Base-by-base conservation (phyloP, 2,329 filamentous ascomycete species). In the Cladophialophora bantiana region DNA sequence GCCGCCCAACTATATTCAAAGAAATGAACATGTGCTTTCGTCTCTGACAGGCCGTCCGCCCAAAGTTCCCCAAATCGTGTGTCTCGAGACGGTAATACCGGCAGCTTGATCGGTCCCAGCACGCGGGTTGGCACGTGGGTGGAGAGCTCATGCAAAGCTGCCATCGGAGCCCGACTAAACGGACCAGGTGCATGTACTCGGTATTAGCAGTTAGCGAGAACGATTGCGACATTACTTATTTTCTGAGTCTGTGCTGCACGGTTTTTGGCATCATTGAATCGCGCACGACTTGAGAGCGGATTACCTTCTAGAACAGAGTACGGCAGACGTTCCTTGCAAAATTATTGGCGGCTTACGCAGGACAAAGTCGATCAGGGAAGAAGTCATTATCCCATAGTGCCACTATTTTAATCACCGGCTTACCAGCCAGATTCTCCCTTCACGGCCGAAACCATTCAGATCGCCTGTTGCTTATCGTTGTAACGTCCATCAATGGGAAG, bases 1-100 rank as follows among this genome's bases (percentile, higher is more conserved):
- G 18, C 45, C 45, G 26, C 26, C 45, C 45, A 50, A 50, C 45
- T 50, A 50, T 26, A 50, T 50, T 50, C 18, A 6, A 50, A 20
- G 18, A 50, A 12, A 4, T 26, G 7, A 26, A 50, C 45, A 50
- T 50, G 45, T 50, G 45, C 45, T 20, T 26, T 26, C 26, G 9
- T 18, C 45, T 18, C 45, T 20, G 18, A 12, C 45, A 26, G 7
- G 45, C 18, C 0, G 26, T 2, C 9, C 12, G 15, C 45, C 45
- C 18, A 50, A 50, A n/a, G 18, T 50, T 10, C 45, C 45, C 7
- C 45, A 26, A 50, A 50, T 50, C 45, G 18, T 10, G 12, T 10
- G 18, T 4, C 18, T 10, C 18, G 3, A 26, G 20, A 18, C 45
- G 45, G 45, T 50, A 20, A 50, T 50, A 18, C 45, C 18, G 45